These are phyloP conservation scores for Paraleonurus japonicus DNA, from an alignment of 257 asterid species.

Conservation along the genomic window DNA sequence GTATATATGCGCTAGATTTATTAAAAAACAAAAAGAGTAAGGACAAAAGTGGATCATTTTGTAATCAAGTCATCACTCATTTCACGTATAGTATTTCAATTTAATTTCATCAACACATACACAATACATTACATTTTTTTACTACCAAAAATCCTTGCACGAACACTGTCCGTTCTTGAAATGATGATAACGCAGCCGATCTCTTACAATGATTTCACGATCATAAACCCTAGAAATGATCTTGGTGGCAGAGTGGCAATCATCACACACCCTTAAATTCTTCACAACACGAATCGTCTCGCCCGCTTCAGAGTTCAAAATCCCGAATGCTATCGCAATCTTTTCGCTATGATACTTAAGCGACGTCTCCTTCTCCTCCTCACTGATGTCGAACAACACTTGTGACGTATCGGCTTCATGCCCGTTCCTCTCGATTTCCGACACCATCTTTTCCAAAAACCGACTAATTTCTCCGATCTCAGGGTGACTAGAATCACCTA, in stretches of 20 bases:
- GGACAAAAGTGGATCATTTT: too few species aligned
- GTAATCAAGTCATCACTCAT: too few species aligned
- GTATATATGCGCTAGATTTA: too few species aligned
- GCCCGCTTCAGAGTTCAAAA: constrained; percentile 34
- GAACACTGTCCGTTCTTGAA: constrained; percentile 49
- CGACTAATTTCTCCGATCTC: constrained; percentile 19
- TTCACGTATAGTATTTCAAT: too few species aligned
- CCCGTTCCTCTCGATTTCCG: constrained; percentile 32
- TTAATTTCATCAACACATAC: too few species aligned
- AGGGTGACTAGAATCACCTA: constrained; percentile 43
- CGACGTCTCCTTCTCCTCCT: constrained; percentile 52
- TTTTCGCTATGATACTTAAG: constrained; percentile 59
- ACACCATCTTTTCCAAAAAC: constrained; percentile 36
- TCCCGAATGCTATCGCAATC: constrained; percentile 57
- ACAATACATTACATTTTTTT: background rate
- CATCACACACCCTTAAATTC: constrained; percentile 54
- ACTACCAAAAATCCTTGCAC: constrained; percentile 53
- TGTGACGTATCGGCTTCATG: constrained; percentile 34
- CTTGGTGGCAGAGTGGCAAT: constrained; percentile 49
- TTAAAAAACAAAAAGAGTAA: too few species aligned
- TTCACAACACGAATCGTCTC: constrained; percentile 42
- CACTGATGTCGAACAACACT: constrained; percentile 47
- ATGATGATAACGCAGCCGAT: constrained; percentile 47
- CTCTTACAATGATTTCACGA: constrained; percentile 49
- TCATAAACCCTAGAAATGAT: constrained; percentile 38